Conservation (phyloP, 805 yeast species). For the Candida sakaeoensis region DNA sequence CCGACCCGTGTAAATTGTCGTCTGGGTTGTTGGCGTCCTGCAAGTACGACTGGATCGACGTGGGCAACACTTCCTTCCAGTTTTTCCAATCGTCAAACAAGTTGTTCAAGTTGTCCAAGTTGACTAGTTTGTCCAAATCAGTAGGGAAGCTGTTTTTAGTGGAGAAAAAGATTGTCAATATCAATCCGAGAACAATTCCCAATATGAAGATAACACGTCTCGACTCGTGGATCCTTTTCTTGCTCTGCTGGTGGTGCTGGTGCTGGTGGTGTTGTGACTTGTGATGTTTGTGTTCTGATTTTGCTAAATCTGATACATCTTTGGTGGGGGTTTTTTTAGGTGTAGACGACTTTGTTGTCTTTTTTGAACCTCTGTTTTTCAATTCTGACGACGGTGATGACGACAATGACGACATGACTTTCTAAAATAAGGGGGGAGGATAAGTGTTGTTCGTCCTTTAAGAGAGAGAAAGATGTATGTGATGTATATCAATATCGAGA, state of each 20-base stretch:
- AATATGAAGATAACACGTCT: slow-evolving; percentile 58
- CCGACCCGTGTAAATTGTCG: slow-evolving; percentile 45
- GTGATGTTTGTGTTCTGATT: slow-evolving; percentile 4
- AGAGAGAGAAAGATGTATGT: no score
- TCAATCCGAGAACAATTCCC: slow-evolving; percentile 72
- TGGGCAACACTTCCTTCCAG: slow-evolving; percentile 61
- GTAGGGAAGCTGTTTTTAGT: slow-evolving; percentile 33
- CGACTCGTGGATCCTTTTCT: slow-evolving; percentile 40
- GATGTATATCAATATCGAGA: no score
- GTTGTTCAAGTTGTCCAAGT: slow-evolving; percentile 38
- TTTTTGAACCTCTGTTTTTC: neutral
- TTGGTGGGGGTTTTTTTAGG: neutral
- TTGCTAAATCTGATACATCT: neutral
- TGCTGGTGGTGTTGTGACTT: slow-evolving; percentile 1
- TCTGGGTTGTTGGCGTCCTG: slow-evolving; percentile 47
- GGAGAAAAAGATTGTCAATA: slow-evolving; percentile 57
- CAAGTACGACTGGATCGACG: slow-evolving; percentile 55
- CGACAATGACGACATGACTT: neutral
- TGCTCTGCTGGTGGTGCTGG: slow-evolving; percentile 8
- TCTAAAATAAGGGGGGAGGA: neutral
- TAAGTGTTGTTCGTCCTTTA: no score
- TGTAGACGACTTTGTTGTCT: neutral
- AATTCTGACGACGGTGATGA: neutral
- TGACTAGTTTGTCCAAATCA: slow-evolving; percentile 47
- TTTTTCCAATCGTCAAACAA: slow-evolving; percentile 64